Percentiles rank a stretch among this genome's conserved stretches.
Conservation (phyloP, 2,329 filamentous ascomycete genomes). For the Ceratocystis colombiana region DNA sequence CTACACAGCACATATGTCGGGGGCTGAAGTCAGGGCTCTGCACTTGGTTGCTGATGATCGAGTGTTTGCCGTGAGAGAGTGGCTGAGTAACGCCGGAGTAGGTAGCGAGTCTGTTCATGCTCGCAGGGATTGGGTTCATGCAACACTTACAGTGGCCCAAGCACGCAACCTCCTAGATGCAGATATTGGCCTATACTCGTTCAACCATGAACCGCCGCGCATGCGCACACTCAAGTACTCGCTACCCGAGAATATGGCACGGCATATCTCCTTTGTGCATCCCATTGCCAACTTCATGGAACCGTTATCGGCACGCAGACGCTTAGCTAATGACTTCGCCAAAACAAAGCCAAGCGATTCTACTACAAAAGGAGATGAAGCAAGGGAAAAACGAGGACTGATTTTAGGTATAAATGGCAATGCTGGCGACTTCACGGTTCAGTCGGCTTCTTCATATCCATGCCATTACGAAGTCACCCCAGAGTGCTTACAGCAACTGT, state of each 20-base stretch:
- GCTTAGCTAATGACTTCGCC: not conserved
- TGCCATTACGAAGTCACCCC: constrained; percentile 34
- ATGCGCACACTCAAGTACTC: constrained; percentile 39
- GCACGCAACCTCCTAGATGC: constrained; percentile 35
- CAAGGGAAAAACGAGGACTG: constrained; percentile 19
- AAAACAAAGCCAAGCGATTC: constrained; percentile 30
- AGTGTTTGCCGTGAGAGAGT: constrained; percentile 34
- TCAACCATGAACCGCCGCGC: constrained; percentile 33
- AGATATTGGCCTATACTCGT: constrained; percentile 38
- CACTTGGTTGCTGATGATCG: constrained; percentile 33
- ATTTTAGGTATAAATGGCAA: constrained; percentile 28
- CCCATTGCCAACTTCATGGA: constrained; percentile 43
- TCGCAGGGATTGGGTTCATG: constrained; percentile 37
- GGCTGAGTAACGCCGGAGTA: constrained; percentile 37
- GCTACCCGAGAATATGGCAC: constrained; percentile 35
- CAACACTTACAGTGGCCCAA: constrained; percentile 35
- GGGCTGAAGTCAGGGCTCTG: constrained; percentile 33
- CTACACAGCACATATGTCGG: constrained; percentile 38
- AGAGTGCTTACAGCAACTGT: constrained; percentile 37
- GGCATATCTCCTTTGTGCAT: constrained; percentile 39
- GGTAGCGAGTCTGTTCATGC: constrained; percentile 28
- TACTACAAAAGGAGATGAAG: constrained; percentile 23
- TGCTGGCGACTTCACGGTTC: constrained; percentile 19
- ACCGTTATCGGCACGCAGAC: constrained; percentile 28
- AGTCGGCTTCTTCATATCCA: constrained; percentile 26